Conservation (phyloP, 2,329 filamentous ascomycete species). For the Cladobotryum protrusum region DNA sequence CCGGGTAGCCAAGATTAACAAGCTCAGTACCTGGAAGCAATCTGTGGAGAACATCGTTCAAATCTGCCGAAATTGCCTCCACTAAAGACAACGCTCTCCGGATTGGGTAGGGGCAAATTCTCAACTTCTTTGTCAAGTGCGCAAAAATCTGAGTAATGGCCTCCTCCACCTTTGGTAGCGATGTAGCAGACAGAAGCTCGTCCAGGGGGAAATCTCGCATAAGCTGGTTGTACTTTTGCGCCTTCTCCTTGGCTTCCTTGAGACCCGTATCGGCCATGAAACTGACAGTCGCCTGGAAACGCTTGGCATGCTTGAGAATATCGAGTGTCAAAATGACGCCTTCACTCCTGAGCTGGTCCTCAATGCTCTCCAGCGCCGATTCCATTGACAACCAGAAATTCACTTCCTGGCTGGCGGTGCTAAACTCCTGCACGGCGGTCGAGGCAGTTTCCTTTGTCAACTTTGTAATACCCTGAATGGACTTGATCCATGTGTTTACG, state of each 20-base stretch:
- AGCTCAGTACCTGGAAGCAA: conserved; percentile 80
- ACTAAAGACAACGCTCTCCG: conserved; percentile 87
- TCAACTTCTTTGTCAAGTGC: conserved; percentile 96
- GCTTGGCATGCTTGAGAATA: conserved; percentile 92
- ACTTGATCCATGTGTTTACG: conserved; percentile 98
- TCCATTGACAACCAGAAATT: conserved; percentile 99
- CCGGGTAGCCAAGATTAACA: conserved; percentile 85
- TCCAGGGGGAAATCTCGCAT: conserved; percentile 98
- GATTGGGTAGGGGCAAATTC: conserved; percentile 93
- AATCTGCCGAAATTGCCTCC: conserved; percentile 89
- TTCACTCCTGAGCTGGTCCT: conserved; percentile 78
- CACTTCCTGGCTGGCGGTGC: conserved; percentile 90
- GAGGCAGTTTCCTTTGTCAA: conserved; percentile 75
- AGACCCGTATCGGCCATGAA: conserved; percentile 93
- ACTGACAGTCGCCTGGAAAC: conserved; percentile 95
- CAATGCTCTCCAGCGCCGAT: conserved; percentile 83
- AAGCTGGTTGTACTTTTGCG: conserved; percentile 97
- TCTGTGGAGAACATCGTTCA: conserved; percentile 79
- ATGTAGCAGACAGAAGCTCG: conserved; percentile 87
- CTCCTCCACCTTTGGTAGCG: conserved; percentile 80
- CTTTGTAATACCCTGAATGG: conserved; percentile 93
- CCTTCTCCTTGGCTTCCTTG: conserved; percentile 91
- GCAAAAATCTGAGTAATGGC: conserved; percentile 83
- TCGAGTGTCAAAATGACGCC: conserved; percentile 89
- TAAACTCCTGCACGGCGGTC: conserved; percentile 48